Evolutionary conservation across 164 flowering plant genomes (phyloP).

Genomic region (Vitis amurensis): DNA sequence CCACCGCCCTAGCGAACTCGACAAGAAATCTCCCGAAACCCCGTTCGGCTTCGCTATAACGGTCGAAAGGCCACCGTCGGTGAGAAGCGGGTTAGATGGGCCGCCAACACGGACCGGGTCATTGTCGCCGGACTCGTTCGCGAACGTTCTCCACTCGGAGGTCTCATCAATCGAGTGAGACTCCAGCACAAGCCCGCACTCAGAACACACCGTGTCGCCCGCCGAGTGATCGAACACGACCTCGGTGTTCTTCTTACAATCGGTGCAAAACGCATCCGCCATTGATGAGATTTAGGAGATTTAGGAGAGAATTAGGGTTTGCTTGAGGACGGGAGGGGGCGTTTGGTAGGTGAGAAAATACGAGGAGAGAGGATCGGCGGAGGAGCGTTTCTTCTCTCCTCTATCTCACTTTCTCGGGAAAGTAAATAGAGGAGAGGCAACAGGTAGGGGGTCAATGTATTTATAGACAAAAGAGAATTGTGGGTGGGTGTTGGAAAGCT

Average conservation of each 20-base stretch:
- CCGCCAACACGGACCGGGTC: slow-evolving; percentile 18
- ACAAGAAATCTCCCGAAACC: not conserved
- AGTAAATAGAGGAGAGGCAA: not conserved
- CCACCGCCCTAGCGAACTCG: slow-evolving; percentile 39
- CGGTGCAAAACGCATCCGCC: slow-evolving; percentile 42
- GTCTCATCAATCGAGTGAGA: slow-evolving; percentile 11
- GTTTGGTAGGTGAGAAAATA: no score
- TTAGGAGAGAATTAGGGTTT: not conserved
- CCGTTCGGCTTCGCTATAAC: not conserved
- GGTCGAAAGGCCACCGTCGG: slow-evolving; percentile 2
- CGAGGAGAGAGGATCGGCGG: not conserved
- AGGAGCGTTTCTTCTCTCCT: not conserved
- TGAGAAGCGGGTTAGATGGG: slow-evolving; percentile 3
- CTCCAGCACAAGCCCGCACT: slow-evolving; percentile 18
- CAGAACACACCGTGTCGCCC: slow-evolving; percentile 17
- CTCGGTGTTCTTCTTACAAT: slow-evolving; percentile 14
- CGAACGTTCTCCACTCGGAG: slow-evolving; percentile 19
- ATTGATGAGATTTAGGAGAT: slow-evolving; percentile 4
- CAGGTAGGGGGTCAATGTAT: not conserved
- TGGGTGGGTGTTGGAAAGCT: not conserved
- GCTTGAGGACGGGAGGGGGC: not conserved
- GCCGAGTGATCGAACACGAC: slow-evolving; percentile 6
- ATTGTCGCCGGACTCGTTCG: slow-evolving; percentile 5
- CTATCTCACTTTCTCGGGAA: not conserved
- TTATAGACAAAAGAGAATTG: not conserved